Evolutionary conservation across 1,284 basidiomycete species (phyloP), one percentile per base, ranked within the genome.

Genomic region (Trametes sp.): DNA sequence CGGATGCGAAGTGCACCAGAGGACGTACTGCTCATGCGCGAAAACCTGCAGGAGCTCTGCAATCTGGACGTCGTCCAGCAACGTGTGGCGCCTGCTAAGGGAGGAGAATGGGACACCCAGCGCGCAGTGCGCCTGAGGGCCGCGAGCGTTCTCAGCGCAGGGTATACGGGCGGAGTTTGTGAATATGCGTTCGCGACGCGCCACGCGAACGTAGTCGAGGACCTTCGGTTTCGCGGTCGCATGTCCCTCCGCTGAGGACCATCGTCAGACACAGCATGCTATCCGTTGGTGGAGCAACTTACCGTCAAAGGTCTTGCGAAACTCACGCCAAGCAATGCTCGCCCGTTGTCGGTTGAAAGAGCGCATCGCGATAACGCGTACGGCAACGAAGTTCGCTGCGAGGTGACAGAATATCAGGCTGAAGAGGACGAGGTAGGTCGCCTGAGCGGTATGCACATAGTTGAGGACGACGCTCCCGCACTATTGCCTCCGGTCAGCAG

Each of bases 271-370:
- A n/a, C n/a, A n/a, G n/a, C n/a, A n/a, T n/a, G n/a, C n/a, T n/a
- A n/a, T n/a, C n/a, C n/a, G n/a, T n/a, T n/a, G n/a, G n/a, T n/a
- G n/a, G n/a, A n/a, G 16, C 9, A 10, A 24, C 44, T 35, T 26
- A 64, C 65, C 59, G 19, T 61, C 59, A 13, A 61, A 54, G 0
- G 61, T 29, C 1, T 35, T 13, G 24, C 69, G 65, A 50, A 70
- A 75, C 1, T 64, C 62, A 3, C 75, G 70, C 87, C 88, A 90
- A 5, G 81, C 78, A 36, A 88, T 78, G 33, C 74, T 77, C 0
- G 83, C 75, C 1, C 89, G 81, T 72, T 89, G 87, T 28, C 83
- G 80, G 64, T 89, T 90, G 24, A 89, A 77, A 0, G 85, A 78
- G 33, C 82, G 82, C 33, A 90, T 74, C 10, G 78, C 78, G 26